Percentiles rank a stretch among this genome's conserved stretches.
Evolutionary conservation across 495 filamentous ascomycete species (phyloP).

Genomic region (Bacidia gigantensis): DNA sequence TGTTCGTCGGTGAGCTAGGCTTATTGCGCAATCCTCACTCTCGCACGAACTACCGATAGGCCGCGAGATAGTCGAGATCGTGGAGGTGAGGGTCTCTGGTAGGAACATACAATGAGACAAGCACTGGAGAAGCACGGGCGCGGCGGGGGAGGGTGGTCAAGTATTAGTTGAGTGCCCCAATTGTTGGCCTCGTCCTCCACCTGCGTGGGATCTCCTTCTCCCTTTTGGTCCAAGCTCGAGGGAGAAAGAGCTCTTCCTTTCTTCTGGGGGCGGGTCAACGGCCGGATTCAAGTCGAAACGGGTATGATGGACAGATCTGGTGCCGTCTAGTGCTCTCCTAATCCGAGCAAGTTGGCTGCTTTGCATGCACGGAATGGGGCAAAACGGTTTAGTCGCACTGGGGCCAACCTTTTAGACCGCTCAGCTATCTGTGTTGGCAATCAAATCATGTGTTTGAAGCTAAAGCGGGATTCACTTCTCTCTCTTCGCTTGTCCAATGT

Average conservation of each 20-base stretch:
- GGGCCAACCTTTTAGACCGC: background rate
- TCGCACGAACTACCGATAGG: background rate
- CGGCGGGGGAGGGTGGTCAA: background rate
- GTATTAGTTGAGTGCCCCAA: background rate
- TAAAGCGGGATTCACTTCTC: background rate
- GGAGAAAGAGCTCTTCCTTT: too few relatives aligned
- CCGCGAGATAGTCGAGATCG: constrained; percentile 1
- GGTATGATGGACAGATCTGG: background rate
- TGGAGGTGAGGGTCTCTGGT: too few relatives aligned
- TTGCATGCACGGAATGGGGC: background rate
- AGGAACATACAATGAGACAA: too few relatives aligned
- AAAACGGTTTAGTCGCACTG: background rate
- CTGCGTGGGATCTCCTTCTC: background rate
- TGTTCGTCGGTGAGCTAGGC: too few relatives aligned
- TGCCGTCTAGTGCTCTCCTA: background rate
- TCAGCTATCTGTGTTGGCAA: background rate
- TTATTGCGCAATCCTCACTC: background rate
- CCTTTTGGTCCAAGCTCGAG: too few relatives aligned
- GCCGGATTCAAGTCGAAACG: too few relatives aligned
- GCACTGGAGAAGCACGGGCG: constrained; percentile 9
- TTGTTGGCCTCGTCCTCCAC: background rate
- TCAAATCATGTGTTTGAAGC: background rate
- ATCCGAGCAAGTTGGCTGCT: background rate
- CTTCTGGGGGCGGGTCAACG: too few relatives aligned
- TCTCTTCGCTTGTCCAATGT: background rate